Base-by-base conservation (phyloP, 2,329 filamentous ascomycete genomes). In the Trichoderma lentiforme region DNA sequence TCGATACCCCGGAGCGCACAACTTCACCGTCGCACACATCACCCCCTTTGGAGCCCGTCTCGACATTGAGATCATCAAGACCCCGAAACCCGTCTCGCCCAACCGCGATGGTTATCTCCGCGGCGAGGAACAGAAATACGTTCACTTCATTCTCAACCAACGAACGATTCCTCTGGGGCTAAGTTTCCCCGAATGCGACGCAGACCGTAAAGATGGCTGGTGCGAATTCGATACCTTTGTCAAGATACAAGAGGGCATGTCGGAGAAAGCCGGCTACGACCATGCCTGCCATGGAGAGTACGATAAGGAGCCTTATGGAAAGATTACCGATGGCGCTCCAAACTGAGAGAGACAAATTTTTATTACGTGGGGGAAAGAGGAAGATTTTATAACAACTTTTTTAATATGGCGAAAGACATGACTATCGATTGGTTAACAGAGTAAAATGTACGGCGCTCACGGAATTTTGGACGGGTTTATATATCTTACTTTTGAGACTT, bases 111-210 rank as follows among this genome's bases (percentile, higher is more conserved):
- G 85, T 8, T 92, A 91, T 73, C 76, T 80, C 3, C 80, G 84
- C 0, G 88, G 86, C 4, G 79, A 78, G 1, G 84, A 88, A 76
- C 93, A 91, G 0, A 88, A 83, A 68, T 94, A 94, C 79, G 84
- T 94, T 6, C 92, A 93, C 79, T 92, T 94, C 76, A 81, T 93
- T 3, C 84, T 93, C 58, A 93, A 93, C 79, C 91, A 93, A 81
- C 85, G 92, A 34, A 94, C 92, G 0, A 77, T 94, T 1, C 92
- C 92, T 1, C 82, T 94, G 0, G 90, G 91, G 7, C 80, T 80
- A 72, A 93, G 90, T 76, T 90, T 93, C 73, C 80, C 86, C 1
- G 87, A 89, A 72, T 94, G 92, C 76, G 91, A 88, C 51, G 81
- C 75, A 1, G 78, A 85, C 12, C 82, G 92, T 5, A 86, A 90